Conservation (phyloP, 768 basidiomycete genomes). For the Sporobolomyces roseus region DNA sequence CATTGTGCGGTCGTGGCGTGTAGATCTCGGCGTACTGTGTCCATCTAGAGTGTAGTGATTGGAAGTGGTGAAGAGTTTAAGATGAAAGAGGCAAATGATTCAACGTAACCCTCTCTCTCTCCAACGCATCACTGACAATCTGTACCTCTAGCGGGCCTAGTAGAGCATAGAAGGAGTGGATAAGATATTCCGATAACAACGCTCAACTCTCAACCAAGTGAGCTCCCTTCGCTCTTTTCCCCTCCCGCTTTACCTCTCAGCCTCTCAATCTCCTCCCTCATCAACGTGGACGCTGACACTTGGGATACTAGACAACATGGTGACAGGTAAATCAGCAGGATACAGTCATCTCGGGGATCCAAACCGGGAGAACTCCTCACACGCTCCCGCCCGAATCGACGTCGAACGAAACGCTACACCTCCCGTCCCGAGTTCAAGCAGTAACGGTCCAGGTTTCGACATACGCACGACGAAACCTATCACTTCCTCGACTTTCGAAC, state of each 20-base stretch:
- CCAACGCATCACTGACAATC: no score
- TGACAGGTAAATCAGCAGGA: background rate
- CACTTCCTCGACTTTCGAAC: background rate
- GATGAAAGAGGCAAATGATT: background rate
- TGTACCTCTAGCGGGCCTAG: no score
- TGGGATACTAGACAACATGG: no score
- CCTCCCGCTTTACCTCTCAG: no score
- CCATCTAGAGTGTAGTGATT: conserved; percentile 46
- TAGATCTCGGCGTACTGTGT: conserved; percentile 83
- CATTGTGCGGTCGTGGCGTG: conserved; percentile 89
- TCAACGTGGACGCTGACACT: no score
- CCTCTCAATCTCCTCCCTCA: no score
- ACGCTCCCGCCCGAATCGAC: conserved; percentile 4
- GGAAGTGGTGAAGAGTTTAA: background rate
- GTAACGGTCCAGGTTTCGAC: conserved; percentile 3
- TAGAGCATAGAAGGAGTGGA: no score
- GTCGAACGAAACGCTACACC: background rate
- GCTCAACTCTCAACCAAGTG: no score
- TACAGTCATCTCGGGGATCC: background rate
- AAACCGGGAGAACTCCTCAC: background rate
- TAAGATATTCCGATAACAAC: no score
- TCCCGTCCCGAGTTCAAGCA: conserved; percentile 1
- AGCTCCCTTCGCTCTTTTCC: no score
- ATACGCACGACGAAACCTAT: conserved; percentile 13
- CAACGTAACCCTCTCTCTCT: no score